Conservation (phyloP, 805 yeast genomes). For the Ogataea trehalophila region DNA sequence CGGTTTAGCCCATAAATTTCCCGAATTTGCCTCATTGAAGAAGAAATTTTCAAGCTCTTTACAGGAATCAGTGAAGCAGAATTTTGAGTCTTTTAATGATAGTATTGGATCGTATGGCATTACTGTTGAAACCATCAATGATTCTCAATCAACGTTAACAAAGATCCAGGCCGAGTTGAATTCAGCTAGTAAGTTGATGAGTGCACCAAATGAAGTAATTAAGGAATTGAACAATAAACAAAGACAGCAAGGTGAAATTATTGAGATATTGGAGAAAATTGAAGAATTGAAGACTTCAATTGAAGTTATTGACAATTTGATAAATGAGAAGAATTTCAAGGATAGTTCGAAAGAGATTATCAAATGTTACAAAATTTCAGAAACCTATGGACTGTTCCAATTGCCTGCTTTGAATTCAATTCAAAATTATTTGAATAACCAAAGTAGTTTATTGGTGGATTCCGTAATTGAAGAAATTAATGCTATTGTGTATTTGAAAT, state of each 20-base stretch:
- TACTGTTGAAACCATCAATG: constrained; percentile 56
- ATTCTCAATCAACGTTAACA: constrained; percentile 46
- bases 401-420: constrained; percentile 49
- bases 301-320: constrained; percentile 55
- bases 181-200: constrained; percentile 19
- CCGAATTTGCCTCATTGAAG: constrained; percentile 62
- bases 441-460: constrained; percentile 59
- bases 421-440: constrained; percentile 48
- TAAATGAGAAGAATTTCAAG: constrained; percentile 66
- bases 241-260: constrained; percentile 57
- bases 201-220: constrained; percentile 51
- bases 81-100: constrained; percentile 79
- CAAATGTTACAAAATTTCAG: constrained; percentile 40
- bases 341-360: constrained; percentile 36
- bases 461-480: constrained; percentile 73
- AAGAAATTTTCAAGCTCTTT: constrained; percentile 52
- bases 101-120: constrained; percentile 80
- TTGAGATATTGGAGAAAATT: constrained; percentile 65
- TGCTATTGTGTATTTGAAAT: constrained; percentile 38
- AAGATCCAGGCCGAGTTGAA: constrained; percentile 18
- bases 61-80: constrained; percentile 69
- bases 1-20: constrained; percentile 74
- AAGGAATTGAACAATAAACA: constrained; percentile 63
- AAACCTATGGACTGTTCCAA: constrained; percentile 50
- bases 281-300: constrained; percentile 57